phyloP scores from a whole-genome alignment of 2,329 filamentous ascomycete genomes.

The Fusarium papillatum region DNA sequence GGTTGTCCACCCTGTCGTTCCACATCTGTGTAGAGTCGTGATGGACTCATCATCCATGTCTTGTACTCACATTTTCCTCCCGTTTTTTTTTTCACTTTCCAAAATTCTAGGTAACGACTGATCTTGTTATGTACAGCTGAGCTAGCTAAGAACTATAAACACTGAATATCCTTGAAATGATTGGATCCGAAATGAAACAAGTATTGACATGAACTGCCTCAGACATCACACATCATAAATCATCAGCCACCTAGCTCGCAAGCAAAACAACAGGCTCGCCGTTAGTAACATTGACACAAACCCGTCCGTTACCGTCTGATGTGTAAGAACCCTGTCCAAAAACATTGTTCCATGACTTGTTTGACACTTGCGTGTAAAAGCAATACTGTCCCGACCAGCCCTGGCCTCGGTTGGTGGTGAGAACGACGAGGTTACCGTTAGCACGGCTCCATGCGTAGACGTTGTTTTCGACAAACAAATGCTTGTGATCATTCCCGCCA shows the following conservation, averaged over 20 bases:
- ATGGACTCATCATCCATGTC: background rate
- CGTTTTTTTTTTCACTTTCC: background rate
- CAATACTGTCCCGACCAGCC: constrained; percentile 26
- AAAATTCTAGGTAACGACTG: background rate
- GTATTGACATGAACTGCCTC: background rate
- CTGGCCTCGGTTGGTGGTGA: constrained; percentile 23
- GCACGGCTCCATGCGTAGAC: constrained; percentile 34
- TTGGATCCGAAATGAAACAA: background rate
- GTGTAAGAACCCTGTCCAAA: constrained; percentile 15
- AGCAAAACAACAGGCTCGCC: constrained; percentile 33
- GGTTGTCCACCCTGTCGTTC: background rate
- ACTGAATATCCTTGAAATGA: background rate
- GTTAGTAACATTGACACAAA: constrained; percentile 26
- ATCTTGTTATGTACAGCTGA: background rate
- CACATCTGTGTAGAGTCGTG: background rate
- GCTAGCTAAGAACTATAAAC: background rate
- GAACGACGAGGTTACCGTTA: constrained; percentile 15
- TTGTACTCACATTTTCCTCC: background rate
- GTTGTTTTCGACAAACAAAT: constrained; percentile 17
- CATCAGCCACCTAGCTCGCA: background rate
- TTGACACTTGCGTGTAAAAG: constrained; percentile 19
- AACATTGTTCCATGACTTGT: constrained; percentile 33
- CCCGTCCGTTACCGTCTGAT: constrained; percentile 9
- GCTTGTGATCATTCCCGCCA: constrained; percentile 21
- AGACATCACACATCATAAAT: background rate